Percentiles rank a stretch among this genome's conserved stretches.
Conservation (phyloP, 805 yeast genomes). For the Pichia ethanolica region DNA sequence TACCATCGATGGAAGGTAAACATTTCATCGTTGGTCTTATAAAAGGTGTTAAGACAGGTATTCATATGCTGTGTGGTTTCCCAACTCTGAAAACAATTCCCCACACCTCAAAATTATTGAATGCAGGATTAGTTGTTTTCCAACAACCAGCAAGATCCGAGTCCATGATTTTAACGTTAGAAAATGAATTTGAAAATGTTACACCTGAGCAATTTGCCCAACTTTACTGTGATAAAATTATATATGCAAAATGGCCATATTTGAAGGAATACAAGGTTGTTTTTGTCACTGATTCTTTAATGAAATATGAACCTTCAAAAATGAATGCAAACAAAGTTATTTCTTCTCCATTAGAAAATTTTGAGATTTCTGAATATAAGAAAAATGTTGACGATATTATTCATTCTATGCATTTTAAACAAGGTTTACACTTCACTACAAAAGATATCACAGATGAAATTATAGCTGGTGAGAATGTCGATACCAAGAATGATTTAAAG, state of each 20-base stretch:
- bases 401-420: slow-evolving; percentile 38
- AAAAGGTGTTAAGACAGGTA: slow-evolving; percentile 62
- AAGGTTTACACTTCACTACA: slow-evolving; percentile 38
- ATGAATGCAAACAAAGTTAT: slow-evolving; percentile 21
- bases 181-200: slow-evolving; percentile 46
- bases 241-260: slow-evolving; percentile 87
- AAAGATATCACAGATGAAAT: slow-evolving; percentile 7
- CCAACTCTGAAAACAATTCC: slow-evolving; percentile 75
- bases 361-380: slow-evolving; percentile 41
- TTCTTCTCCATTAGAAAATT: slow-evolving; percentile 36
- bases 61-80: slow-evolving; percentile 78
- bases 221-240: slow-evolving; percentile 51
- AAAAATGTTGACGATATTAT: slow-evolving; percentile 33
- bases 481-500: not conserved
- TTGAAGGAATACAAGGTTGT: slow-evolving; percentile 71
- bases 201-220: slow-evolving; percentile 59
- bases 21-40: slow-evolving; percentile 48
- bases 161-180: slow-evolving; percentile 63
- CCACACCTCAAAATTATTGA: slow-evolving; percentile 43
- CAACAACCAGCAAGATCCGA: slow-evolving; percentile 80
- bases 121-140: slow-evolving; percentile 67
- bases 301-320: slow-evolving; percentile 38
- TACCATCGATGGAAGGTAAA: slow-evolving; percentile 40
- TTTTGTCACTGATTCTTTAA: slow-evolving; percentile 48
- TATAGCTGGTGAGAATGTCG: slow-evolving; percentile 6